Conservation (phyloP, 1,284 basidiomycete genomes). For the Heterobasidion occidentale region DNA sequence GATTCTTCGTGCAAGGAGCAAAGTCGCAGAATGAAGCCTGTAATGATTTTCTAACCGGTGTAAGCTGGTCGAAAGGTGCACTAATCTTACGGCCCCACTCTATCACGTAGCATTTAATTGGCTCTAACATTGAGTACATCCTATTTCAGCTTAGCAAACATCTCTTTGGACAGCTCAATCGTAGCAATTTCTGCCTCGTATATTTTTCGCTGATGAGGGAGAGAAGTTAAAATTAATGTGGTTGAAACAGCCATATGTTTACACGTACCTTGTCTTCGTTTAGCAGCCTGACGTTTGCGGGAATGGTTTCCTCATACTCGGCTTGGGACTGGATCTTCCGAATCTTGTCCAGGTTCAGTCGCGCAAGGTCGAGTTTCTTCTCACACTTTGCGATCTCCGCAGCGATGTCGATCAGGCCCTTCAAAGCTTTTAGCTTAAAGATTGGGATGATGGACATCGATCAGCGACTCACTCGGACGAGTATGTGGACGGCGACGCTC, state of each 20-base stretch:
- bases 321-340: constrained; percentile 64
- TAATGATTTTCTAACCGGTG: no score
- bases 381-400: constrained; percentile 81
- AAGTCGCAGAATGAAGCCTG: no score
- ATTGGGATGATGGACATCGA: background rate
- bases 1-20: no score
- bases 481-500: constrained; percentile 71
- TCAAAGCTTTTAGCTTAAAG: background rate
- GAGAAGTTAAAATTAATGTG: background rate
- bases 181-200: constrained; percentile 38
- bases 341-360: constrained; percentile 70
- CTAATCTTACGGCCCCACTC: no score
- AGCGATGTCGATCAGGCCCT: constrained; percentile 79
- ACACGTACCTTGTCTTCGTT: constrained; percentile 68
- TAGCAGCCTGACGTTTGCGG: constrained; percentile 61
- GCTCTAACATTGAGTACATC: no score
- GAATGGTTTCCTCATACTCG: constrained; percentile 76
- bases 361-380: constrained; percentile 75
- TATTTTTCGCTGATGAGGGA: constrained; percentile 27
- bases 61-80: no score
- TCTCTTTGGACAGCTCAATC: constrained; percentile 33
- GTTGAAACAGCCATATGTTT: background rate
- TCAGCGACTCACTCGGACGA: constrained; percentile 62
- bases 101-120: no score
- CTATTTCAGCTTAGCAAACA: constrained; percentile 32